These are phyloP conservation scores for Cnidoscolus chayamansa DNA, from an alignment of 441 rosid genomes.

Conservation along the genomic window DNA sequence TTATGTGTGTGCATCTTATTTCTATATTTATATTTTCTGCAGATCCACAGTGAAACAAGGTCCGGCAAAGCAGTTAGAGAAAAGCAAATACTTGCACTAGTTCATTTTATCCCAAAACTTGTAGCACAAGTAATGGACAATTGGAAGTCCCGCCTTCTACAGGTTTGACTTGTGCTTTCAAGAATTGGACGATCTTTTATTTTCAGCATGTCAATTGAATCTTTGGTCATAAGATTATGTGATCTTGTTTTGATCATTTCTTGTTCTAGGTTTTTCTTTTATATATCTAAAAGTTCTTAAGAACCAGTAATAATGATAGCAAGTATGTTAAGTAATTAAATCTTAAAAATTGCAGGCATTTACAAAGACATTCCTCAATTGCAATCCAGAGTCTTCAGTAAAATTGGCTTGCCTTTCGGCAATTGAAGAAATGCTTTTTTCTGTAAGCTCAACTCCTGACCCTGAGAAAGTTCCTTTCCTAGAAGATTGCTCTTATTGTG, in stretches of 20 bases:
- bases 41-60: slow-evolving; percentile 41
- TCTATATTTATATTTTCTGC: slow-evolving; percentile 15
- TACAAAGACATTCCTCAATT: slow-evolving; percentile 58
- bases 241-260: no score
- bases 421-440: slow-evolving; percentile 51
- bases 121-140: slow-evolving; percentile 35
- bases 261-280: background rate
- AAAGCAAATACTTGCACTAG: slow-evolving; percentile 46
- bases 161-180: slow-evolving; percentile 43
- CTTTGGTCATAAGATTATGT: no score
- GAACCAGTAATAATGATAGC: slow-evolving; percentile 13
- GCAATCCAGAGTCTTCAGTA: slow-evolving; percentile 61
- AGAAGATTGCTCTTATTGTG: no score
- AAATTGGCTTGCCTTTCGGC: slow-evolving; percentile 63
- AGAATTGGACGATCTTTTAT: no score
- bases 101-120: slow-evolving; percentile 72
- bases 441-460: no score
- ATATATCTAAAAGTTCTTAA: slow-evolving; percentile 3
- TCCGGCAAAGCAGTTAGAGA: slow-evolving; percentile 43
- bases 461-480: no score
- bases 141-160: slow-evolving; percentile 66
- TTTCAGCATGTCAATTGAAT: background rate
- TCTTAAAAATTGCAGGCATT: slow-evolving; percentile 61
- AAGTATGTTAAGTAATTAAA: slow-evolving; percentile 13
- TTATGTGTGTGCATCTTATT: no score